Evolutionary conservation across 345 rosid genomes (phyloP).

Genomic region (Syzygium aqueum): DNA sequence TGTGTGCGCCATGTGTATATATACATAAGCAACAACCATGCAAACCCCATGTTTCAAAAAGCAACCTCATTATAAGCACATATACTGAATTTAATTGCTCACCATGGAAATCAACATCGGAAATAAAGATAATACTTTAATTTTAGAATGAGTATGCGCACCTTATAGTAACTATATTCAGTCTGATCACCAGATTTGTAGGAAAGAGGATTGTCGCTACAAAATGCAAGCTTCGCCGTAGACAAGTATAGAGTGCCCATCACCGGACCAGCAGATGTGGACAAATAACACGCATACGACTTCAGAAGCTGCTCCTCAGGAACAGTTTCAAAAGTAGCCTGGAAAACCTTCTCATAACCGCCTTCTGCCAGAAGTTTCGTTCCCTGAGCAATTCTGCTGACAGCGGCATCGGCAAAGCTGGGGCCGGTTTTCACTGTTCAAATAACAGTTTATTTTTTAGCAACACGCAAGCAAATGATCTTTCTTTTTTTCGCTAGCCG

Average conservation of each 20-base stretch:
- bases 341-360: conserved; percentile 86
- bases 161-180: conserved; percentile 88
- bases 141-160: conserved; percentile 3
- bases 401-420: conserved; percentile 88
- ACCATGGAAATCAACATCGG: background rate
- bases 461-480: background rate
- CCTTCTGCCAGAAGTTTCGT: conserved; percentile 93
- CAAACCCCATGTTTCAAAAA: background rate
- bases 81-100: background rate
- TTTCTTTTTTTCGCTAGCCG: background rate
- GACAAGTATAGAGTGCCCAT: conserved; percentile 85
- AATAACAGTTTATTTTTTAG: background rate
- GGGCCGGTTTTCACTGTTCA: conserved; percentile 85
- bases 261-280: conserved; percentile 97
- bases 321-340: conserved; percentile 59
- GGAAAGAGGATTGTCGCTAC: conserved; percentile 79
- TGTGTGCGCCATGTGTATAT: too few species aligned
- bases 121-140: background rate
- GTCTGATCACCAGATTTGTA: conserved; percentile 66
- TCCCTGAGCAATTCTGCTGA: conserved; percentile 83
- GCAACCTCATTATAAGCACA: background rate
- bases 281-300: conserved; percentile 80
- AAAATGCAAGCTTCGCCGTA: conserved; percentile 67
- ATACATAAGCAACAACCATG: background rate
- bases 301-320: conserved; percentile 76